Base-by-base conservation (phyloP, 352 stramenopile genomes). In the Thraustochytrium striatum region DNA sequence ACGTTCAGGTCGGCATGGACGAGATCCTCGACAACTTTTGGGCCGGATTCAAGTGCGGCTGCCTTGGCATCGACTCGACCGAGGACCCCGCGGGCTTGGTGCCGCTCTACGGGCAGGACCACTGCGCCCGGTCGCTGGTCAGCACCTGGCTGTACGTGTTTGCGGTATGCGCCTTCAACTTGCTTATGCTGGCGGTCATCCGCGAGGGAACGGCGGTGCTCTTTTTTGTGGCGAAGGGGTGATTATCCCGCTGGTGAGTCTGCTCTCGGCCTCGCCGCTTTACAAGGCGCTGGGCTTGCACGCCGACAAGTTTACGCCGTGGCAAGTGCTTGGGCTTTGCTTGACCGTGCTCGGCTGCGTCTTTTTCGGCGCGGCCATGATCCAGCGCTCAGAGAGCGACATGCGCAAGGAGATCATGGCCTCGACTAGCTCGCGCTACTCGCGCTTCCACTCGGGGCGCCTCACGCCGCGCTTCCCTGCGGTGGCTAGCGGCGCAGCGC, bases 121-220 rank as follows among this genome's bases (percentile, higher is more conserved):
- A 79, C 43, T 79, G 69, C 30, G 25, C 33, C 9, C 35, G 57
- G 11, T 30, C 69, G 13, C 35, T 35, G 3, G 53, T 69, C 9
- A 65, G 35, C 32, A 79, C 69, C 19, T 79, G 69, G 69, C 52
- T 35, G 3, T 79, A 79, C 69, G 53, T 79, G 0, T n/a, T 9
- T 30, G 72, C 55, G 8, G 69, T 79, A 7, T 79, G 69, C 58
- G 47, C 38, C 28, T 79, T 79, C 43, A 79, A 79, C 53, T 19
- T 79, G 69, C 69, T 79, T n/a, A 79, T 79, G 69, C 57, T 79
- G 3, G 43, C 35, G 7, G 69, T 79, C 21, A 79, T 79, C 53
- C n/a, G 53, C 50, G 69, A 79, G 33, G 69, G 69, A 19, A 65
- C 69, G n/a, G 69, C 69, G 8, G 69, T 79, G 11, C 57, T 79